Evolutionary conservation across 2,329 filamentous ascomycete genomes (phyloP), one percentile per base, ranked within the genome.

Genomic region (Exophiala bonariae): DNA sequence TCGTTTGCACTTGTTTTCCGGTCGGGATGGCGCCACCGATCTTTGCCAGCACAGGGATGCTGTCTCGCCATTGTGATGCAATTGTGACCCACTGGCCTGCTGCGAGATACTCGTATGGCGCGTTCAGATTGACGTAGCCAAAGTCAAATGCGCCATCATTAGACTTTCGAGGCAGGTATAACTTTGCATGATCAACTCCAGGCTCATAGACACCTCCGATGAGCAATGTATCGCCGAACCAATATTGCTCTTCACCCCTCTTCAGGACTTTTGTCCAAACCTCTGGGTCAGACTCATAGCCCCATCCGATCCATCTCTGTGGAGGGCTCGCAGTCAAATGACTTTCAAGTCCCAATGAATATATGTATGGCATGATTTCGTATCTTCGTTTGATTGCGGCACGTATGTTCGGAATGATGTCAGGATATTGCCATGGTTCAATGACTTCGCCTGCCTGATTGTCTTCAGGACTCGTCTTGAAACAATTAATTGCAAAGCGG

Each of bases 401-500:
- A 13, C 85, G 78, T 11, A 89, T 71, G 1, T 84, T 65, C 0
- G 77, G 78, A 0, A 82, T 82, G 20, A 82, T 81, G 28, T 83
- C 78, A 0, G 83, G 82, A 59, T 88, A 86, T 83, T 88, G 87
- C 83, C 84, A 89, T 0, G 85, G 85, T 67, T 88, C 85, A 48
- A 89, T 89, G 0, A 89, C 84, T 28, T 86, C 85, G 6, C 85
- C 85, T 18, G 86, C 74, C 0, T 73, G 72, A 58, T 83, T 87
- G 64, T 88, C 81, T 1, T 77, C 70, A 0, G 79, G 75, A 0
- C 77, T 79, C 0, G 86, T 89, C 68, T 89, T 89, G 77, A 85
- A 88, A 65, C 85, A 89, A 65, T 89, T 89, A 70, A 88, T 88
- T 9, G 85, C 82, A 58, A 89, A 88, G 0, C 85, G 80, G 0